phyloP scores from a whole-genome alignment of 208 protist genomes.

The Herpetomonas tarakana region DNA sequence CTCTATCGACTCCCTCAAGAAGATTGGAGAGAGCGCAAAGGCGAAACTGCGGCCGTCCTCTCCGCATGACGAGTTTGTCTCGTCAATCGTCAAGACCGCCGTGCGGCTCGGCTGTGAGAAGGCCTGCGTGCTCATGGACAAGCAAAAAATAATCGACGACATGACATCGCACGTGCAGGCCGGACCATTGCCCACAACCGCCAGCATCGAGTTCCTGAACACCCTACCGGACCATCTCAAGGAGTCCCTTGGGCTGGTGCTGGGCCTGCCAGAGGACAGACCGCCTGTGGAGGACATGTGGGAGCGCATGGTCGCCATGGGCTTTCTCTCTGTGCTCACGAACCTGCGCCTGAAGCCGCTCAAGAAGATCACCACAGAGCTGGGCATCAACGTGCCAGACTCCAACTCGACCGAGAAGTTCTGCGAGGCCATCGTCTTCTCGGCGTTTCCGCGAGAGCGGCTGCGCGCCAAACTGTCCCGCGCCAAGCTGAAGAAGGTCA shows the following conservation, averaged over 20 bases:
- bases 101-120: constrained; percentile 86
- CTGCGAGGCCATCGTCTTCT: constrained; percentile 86
- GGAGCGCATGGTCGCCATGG: constrained; percentile 91
- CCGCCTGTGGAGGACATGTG: constrained; percentile 85
- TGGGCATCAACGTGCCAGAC: constrained; percentile 64
- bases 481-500: constrained; percentile 78
- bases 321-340: constrained; percentile 82
- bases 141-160: constrained; percentile 89
- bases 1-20: constrained; percentile 88
- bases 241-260: constrained; percentile 60
- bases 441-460: constrained; percentile 82
- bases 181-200: constrained; percentile 64
- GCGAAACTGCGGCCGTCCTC: constrained; percentile 77
- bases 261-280: constrained; percentile 75
- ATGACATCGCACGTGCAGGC: constrained; percentile 78
- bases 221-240: constrained; percentile 78
- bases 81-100: constrained; percentile 83
- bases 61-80: constrained; percentile 74
- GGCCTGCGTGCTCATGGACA: constrained; percentile 85
- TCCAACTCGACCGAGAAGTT: constrained; percentile 88
- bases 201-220: constrained; percentile 84
- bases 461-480: constrained; percentile 68
- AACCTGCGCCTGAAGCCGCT: constrained; percentile 87
- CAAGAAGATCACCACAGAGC: constrained; percentile 83
- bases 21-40: constrained; percentile 87